Base-by-base conservation (phyloP, 306 rosid species). In the Fragaria ananassa region DNA sequence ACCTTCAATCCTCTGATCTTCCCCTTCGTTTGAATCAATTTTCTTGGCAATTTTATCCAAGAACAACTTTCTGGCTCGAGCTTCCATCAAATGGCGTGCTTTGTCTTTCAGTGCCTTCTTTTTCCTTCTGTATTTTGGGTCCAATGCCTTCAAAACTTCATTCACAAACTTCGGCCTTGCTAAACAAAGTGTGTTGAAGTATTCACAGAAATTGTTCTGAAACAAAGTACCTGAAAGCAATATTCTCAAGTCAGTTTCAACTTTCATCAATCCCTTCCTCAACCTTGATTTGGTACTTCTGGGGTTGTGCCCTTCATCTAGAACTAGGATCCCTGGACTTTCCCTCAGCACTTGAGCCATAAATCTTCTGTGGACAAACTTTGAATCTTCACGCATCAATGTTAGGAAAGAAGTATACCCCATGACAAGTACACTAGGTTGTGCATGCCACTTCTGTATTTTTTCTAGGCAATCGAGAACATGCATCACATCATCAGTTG, bases 271-370 rank as follows among this genome's bases (percentile, higher is more conserved):
- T 74, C 71, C 90, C 78, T 90, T 95, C 79, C 97, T 87, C 90
- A 95, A 72, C 88, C 96, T 80, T 31, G 97, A 95, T 76, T 92
- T 91, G 3, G 97, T 95, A 77, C 98, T 95, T 83, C 98, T 86
- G 13, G 98, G 98, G 74, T 92, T 95, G 87, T 95, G 98, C 57
- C 98, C 98, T 83, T 95, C 98, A 66, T 95, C 98, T 42, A 95
- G 85, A 17, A 95, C 76, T 75, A 95, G 68, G 68, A 95, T 45
- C 71, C 97, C 97, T 0, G 98, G 98, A 81, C 96, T 95, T 85
- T 90, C 93, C 76, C 96, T 81, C 86, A 95, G 78, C 21, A 95
- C 95, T 83, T 87, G 83, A 66, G 97, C 93, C 97, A 95, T 95
- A 75, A 84, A 88, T 72, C 81, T 95, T 77, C 98, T 83, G 79